phyloP scores from a whole-genome alignment of 1,139 yeast species.

The Zygosaccharomyces pseudobailii region DNA sequence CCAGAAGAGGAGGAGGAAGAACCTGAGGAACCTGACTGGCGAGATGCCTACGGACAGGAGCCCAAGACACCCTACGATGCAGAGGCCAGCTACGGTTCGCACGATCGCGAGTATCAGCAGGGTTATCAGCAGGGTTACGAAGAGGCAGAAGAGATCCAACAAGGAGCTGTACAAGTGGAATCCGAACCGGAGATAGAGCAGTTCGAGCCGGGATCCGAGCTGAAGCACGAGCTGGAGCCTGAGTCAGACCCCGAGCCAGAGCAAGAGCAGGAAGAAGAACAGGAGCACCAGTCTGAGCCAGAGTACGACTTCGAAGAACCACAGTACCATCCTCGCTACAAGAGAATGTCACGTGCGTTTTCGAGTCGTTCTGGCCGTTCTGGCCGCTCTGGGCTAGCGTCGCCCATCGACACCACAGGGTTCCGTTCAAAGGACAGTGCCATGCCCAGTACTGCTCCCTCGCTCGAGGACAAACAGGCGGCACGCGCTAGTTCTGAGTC shows the following conservation, averaged over 20 bases:
- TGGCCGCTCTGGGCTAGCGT: background rate
- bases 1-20: background rate
- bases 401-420: slow-evolving; percentile 1
- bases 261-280: background rate
- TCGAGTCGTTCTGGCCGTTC: slow-evolving; percentile 1
- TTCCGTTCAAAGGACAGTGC: background rate
- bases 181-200: too few relatives aligned
- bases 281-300: background rate
- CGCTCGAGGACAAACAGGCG: background rate
- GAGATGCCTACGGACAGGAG: background rate
- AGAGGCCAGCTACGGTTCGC: background rate
- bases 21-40: background rate
- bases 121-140: background rate
- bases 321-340: background rate
- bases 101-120: background rate
- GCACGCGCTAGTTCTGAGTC: background rate
- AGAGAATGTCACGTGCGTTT: background rate
- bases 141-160: background rate
- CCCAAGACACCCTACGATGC: background rate
- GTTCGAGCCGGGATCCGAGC: too few relatives aligned
- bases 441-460: background rate
- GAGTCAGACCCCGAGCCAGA: background rate
- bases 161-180: background rate
- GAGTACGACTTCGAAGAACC: background rate
- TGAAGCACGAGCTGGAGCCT: background rate